Conservation (phyloP, 2,329 filamentous ascomycete species). For the Cordyceps cicadae region DNA sequence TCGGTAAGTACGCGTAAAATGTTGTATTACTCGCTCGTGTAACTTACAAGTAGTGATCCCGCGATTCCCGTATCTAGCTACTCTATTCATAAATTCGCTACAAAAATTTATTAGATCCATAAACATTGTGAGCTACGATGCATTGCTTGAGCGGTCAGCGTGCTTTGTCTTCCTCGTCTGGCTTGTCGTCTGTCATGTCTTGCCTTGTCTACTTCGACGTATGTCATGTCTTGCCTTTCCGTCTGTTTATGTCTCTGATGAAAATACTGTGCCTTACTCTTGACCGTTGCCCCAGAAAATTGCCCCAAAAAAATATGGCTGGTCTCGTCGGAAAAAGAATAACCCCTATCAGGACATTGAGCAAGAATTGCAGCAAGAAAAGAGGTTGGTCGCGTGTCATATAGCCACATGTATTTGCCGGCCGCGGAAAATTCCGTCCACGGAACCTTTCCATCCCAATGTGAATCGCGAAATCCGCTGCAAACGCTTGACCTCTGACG, state of each 20-base stretch:
- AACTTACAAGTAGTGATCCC: too few species aligned
- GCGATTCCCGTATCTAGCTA: not conserved
- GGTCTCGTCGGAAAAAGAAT: not conserved
- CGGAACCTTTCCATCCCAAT: not conserved
- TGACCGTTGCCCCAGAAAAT: not conserved
- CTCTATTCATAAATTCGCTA: too few species aligned
- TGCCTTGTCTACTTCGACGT: too few species aligned
- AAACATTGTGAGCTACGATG: too few species aligned
- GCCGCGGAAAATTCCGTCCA: not conserved
- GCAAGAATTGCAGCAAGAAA: not conserved
- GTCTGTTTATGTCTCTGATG: not conserved
- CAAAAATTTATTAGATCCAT: too few species aligned
- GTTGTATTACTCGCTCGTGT: too few species aligned
- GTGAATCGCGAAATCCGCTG: too few species aligned
- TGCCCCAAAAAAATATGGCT: not conserved
- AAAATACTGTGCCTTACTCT: not conserved
- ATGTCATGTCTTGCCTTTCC: too few species aligned
- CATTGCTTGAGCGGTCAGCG: not conserved
- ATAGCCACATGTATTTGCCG: not conserved
- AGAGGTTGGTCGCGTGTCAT: not conserved
- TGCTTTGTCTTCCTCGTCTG: not conserved
- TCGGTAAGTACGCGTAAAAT: too few species aligned
- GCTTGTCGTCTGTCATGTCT: not conserved
- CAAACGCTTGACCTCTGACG: not conserved
- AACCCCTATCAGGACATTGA: not conserved